Evolutionary conservation across 1,284 basidiomycete species (phyloP).

Genomic region (Pterula multifida): DNA sequence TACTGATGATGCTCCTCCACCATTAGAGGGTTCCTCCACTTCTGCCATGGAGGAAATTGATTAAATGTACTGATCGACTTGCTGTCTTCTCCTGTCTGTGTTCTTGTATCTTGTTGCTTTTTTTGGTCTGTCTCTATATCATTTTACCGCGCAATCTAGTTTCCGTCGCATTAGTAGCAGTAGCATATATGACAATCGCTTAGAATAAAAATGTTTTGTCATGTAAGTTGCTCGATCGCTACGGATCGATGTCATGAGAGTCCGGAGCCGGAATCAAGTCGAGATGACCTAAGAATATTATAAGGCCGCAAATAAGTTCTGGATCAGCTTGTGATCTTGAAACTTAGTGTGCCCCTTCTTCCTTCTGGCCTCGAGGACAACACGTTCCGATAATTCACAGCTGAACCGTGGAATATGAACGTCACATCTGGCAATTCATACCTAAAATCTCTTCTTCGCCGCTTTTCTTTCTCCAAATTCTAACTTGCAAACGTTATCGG

Average conservation of each 20-base stretch:
- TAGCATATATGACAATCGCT: neutral
- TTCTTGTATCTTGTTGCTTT: constrained; percentile 6
- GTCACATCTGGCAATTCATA: neutral
- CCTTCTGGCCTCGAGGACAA: neutral
- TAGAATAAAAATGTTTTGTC: neutral
- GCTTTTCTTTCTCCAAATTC: neutral
- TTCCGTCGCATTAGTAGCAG: neutral
- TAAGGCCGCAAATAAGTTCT: neutral
- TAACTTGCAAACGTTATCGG: neutral
- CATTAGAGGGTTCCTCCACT: constrained; percentile 44
- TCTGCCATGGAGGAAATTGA: constrained; percentile 85
- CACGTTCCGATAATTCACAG: neutral
- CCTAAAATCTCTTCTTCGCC: neutral
- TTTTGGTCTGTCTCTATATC: neutral
- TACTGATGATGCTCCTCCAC: constrained; percentile 31
- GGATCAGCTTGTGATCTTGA: neutral
- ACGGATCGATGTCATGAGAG: no score
- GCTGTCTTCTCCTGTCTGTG: constrained; percentile 4
- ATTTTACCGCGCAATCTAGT: neutral
- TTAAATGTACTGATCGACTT: constrained; percentile 24
- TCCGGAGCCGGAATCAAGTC: no score
- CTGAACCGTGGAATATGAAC: neutral
- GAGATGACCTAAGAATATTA: no score
- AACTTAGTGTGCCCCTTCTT: neutral
- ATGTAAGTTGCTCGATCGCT: no score